A percentile compares a stretch with the other conserved stretches of the same genome.
Evolutionary conservation across 352 stramenopile genomes (phyloP).

Genomic region (Pythium oligandrum): DNA sequence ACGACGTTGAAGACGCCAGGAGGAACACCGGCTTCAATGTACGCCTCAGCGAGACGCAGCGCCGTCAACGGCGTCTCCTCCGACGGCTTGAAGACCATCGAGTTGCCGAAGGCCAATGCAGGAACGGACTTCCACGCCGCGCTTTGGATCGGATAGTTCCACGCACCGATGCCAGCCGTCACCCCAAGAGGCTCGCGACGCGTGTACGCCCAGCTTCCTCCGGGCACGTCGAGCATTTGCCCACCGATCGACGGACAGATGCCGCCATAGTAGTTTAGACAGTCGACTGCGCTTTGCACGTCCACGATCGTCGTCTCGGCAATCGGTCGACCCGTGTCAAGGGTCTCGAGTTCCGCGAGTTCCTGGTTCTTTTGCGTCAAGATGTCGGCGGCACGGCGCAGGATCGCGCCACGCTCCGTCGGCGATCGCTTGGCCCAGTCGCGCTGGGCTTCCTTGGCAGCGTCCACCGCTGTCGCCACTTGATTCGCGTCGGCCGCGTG

Average conservation of each 20-base stretch:
- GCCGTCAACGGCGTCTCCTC: conserved; percentile 82
- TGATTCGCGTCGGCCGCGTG: conserved; percentile 33
- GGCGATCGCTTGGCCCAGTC: conserved; percentile 66
- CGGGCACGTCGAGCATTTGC: conserved; percentile 59
- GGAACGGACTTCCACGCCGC: conserved; percentile 78
- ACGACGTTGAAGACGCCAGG: conserved; percentile 81
- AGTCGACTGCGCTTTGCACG: conserved; percentile 65
- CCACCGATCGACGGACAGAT: conserved; percentile 59
- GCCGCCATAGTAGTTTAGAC: conserved; percentile 75
- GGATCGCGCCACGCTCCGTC: conserved; percentile 50
- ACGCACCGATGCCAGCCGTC: conserved; percentile 71
- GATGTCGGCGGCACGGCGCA: conserved; percentile 59
- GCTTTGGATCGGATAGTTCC: conserved; percentile 83
- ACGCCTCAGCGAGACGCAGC: conserved; percentile 59
- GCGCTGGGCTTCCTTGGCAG: conserved; percentile 34
- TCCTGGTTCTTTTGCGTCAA: conserved; percentile 54
- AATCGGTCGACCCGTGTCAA: conserved; percentile 75
- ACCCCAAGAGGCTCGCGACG: conserved; percentile 66
- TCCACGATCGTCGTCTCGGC: conserved; percentile 71
- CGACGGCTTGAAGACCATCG: conserved; percentile 91
- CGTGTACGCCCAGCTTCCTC: conserved; percentile 75
- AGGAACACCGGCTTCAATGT: conserved; percentile 63
- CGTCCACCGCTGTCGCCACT: conserved; percentile 46
- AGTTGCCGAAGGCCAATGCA: conserved; percentile 84
- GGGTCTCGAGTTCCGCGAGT: conserved; percentile 65